These are phyloP conservation scores for Umbilicaria muhlenbergii DNA, from an alignment of 495 filamentous ascomycete genomes.

Conservation along the genomic window DNA sequence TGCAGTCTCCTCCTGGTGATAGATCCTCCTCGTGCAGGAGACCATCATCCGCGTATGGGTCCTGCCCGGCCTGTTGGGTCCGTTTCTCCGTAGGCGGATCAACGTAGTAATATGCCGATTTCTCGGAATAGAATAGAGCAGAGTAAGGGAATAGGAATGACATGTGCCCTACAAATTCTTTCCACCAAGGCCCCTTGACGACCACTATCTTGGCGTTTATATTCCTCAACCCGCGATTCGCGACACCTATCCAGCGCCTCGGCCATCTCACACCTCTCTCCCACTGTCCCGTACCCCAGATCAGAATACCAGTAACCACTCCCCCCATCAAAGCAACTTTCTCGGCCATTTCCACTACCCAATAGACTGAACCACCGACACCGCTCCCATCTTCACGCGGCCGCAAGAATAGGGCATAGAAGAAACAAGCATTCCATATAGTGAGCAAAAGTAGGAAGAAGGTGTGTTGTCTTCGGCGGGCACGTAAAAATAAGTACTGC, in stretches of 20 bases:
- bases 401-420: slow-evolving; percentile 73
- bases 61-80: slow-evolving; percentile 20
- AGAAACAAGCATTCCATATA: slow-evolving; percentile 68
- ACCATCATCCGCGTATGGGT: slow-evolving; percentile 39
- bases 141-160: slow-evolving; percentile 64
- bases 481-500: slow-evolving; percentile 79
- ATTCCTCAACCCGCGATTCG: slow-evolving; percentile 74
- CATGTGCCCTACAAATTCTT: slow-evolving; percentile 51
- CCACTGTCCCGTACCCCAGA: slow-evolving; percentile 92
- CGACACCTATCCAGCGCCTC: slow-evolving; percentile 69
- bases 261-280: slow-evolving; percentile 92
- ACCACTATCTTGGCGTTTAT: slow-evolving; percentile 95
- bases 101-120: slow-evolving; percentile 51
- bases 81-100: slow-evolving; percentile 35
- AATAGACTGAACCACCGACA: slow-evolving; percentile 87
- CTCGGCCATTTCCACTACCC: slow-evolving; percentile 78
- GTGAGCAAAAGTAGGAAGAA: slow-evolving; percentile 74
- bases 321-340: slow-evolving; percentile 81
- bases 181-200: slow-evolving; percentile 69
- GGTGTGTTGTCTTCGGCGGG: slow-evolving; percentile 83
- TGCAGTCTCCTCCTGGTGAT: slow-evolving; percentile 72
- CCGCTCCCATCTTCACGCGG: slow-evolving; percentile 82
- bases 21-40: slow-evolving; percentile 58
- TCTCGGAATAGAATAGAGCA: slow-evolving; percentile 33
- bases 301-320: slow-evolving; percentile 60